Conservation (phyloP, 2,329 filamentous ascomycete genomes). For the Colletotrichum liriopes region DNA sequence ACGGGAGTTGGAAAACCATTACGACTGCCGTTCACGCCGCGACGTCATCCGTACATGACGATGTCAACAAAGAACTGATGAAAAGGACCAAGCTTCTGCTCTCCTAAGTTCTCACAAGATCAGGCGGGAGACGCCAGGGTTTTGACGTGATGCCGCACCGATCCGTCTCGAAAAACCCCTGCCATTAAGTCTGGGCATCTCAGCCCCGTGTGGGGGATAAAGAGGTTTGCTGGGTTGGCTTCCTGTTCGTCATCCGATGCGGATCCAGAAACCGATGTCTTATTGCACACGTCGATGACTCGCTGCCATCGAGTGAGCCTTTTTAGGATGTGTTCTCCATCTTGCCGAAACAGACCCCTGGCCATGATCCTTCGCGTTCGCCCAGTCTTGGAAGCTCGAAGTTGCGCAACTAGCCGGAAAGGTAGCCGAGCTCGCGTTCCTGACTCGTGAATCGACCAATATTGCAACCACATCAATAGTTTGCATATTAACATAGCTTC, state of each 20-base stretch:
- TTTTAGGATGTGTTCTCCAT: constrained; percentile 29
- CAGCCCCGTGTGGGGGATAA: constrained; percentile 27
- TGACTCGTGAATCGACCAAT: constrained; percentile 33
- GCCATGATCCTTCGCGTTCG: constrained; percentile 1
- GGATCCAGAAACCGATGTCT: constrained; percentile 17
- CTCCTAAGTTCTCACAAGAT: neutral
- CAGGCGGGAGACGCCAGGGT: constrained; percentile 28
- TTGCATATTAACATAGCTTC: constrained; percentile 34
- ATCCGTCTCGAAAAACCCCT: constrained; percentile 7
- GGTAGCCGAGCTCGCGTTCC: constrained; percentile 10
- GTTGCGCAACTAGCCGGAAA: constrained; percentile 23
- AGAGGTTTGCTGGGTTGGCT: constrained; percentile 5
- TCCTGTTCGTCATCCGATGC: constrained; percentile 30
- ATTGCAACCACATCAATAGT: constrained; percentile 21
- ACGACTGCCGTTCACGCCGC: constrained; percentile 25
- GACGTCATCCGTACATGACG: constrained; percentile 36
- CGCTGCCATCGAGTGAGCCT: neutral
- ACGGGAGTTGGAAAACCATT: constrained; percentile 42
- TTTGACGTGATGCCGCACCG: constrained; percentile 22
- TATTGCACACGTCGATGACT: constrained; percentile 29
- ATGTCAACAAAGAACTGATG: constrained; percentile 5
- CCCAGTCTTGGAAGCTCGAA: constrained; percentile 15
- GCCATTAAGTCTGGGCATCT: neutral
- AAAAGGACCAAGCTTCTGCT: constrained; percentile 7
- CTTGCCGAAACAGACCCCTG: constrained; percentile 40